Conservation (phyloP, 2,329 filamentous ascomycete species). For the Fusarium sambucinum region DNA sequence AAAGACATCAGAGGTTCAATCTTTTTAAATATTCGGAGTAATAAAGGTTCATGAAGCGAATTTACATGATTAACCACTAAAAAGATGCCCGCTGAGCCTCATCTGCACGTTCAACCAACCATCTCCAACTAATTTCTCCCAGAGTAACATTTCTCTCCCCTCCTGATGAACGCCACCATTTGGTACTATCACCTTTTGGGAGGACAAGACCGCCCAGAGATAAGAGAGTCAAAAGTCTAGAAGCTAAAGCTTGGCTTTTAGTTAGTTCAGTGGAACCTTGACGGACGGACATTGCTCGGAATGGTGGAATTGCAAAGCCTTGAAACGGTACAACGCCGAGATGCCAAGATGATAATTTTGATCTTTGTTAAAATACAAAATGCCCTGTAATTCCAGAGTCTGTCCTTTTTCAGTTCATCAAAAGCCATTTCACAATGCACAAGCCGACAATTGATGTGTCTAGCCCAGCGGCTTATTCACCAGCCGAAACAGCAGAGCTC, state of each 20-base stretch:
- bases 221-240: constrained; percentile 11
- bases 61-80: neutral
- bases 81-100: constrained; percentile 27
- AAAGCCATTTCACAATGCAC: neutral
- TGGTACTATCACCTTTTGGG: constrained; percentile 4
- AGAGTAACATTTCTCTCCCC: constrained; percentile 9
- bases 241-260: constrained; percentile 8
- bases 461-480: constrained; percentile 35
- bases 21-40: no score
- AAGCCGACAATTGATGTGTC: constrained; percentile 11
- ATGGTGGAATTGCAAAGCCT: constrained; percentile 20
- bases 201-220: neutral
- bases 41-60: no score
- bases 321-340: constrained; percentile 1
- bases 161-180: neutral
- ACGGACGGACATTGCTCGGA: constrained; percentile 23
- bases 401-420: no score
- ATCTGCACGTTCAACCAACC: constrained; percentile 9
- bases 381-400: neutral
- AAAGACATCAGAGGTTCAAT: no score
- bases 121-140: neutral
- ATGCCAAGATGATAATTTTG: neutral
- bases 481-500: constrained; percentile 43
- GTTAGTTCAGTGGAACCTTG: constrained; percentile 23
- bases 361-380: constrained; percentile 1